Base-by-base conservation (phyloP, 2,329 filamentous ascomycete genomes). In the Pseudogymnoascus sp. region DNA sequence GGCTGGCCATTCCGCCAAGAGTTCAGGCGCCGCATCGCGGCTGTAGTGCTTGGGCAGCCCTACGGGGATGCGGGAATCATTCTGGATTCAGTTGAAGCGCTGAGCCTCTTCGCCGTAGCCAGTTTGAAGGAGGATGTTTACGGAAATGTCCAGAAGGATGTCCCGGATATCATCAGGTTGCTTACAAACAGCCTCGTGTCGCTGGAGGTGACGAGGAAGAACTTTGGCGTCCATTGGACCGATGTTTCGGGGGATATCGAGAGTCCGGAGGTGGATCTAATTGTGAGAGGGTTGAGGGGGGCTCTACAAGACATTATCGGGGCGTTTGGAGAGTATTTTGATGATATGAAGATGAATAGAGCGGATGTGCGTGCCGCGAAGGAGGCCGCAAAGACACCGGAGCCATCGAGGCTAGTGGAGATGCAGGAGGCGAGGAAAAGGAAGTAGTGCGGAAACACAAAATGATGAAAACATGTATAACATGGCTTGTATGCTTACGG, bases 141-240 rank as follows among this genome's bases (percentile, higher is more conserved):
- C 70, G 93, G 93, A 12, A 89, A 90, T 67, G 93, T 95, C n/a
- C 88, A 95, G 66, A 81, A 86, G 43, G 89, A 94, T 65, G 85
- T 97, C 2, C 84, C 89, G 1, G 76, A 76, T 57, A 86, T 96
- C 61, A 84, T 97, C 58, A 83, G 87, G 54, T 84, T 85, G 1
- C 83, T 95, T 63, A 92, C 90, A 0, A 67, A 73, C 0, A 85
- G 89, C 0, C 86, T 92, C 61, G 80, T 77, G 60, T 85, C 85
- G 66, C 76, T 96, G 3, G 87, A 96, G 68, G 75, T 71, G 1
- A 91, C 95, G 70, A 80, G 85, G 65, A 72, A 73, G 6, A 74
- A 69, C 2, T 76, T 88, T 43, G 79, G 83, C 1, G 74, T 84
- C 3, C 90, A 94, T 73, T 95, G 90, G 90, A 92, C 89, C 1